Evolutionary conservation across 768 basidiomycete genomes (phyloP).

Genomic region (Cyathus striatus): DNA sequence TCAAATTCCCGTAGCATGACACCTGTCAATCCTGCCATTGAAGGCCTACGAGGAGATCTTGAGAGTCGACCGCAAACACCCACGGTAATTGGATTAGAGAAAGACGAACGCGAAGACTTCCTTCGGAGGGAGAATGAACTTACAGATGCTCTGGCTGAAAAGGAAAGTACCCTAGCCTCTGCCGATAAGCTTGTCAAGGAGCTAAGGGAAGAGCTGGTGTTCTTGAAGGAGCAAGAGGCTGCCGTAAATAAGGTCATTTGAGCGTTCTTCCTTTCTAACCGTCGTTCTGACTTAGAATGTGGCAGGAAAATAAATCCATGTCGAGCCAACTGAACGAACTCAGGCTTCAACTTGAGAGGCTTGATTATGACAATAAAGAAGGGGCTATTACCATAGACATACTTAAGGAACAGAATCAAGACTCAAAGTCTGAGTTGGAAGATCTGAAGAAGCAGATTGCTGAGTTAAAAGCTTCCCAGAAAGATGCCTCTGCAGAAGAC

Average conservation of each 20-base stretch:
- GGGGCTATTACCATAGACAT: conserved; percentile 89
- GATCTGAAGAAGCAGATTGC: conserved; percentile 77
- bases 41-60: conserved; percentile 65
- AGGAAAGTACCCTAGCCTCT: conserved; percentile 72
- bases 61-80: conserved; percentile 92
- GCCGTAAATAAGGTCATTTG: conserved; percentile 61
- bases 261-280: not conserved
- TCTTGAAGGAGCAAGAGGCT: conserved; percentile 89
- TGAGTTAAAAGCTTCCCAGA: conserved; percentile 77
- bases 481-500: conserved; percentile 86
- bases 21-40: conserved; percentile 66
- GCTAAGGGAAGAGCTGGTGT: conserved; percentile 80
- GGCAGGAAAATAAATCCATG: conserved; percentile 90
- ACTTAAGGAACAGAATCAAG: conserved; percentile 89
- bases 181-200: conserved; percentile 88
- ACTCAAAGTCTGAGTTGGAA: conserved; percentile 83
- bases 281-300: not conserved
- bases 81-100: conserved; percentile 80
- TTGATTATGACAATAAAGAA: conserved; percentile 97
- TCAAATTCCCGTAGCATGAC: conserved; percentile 57
- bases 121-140: conserved; percentile 94
- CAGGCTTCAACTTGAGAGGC: conserved; percentile 82
- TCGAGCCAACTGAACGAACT: conserved; percentile 91
- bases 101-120: conserved; percentile 98
- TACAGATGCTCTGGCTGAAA: conserved; percentile 88